Conservation (phyloP, 2,329 filamentous ascomycete species). For the Xylariaceae sp. region DNA sequence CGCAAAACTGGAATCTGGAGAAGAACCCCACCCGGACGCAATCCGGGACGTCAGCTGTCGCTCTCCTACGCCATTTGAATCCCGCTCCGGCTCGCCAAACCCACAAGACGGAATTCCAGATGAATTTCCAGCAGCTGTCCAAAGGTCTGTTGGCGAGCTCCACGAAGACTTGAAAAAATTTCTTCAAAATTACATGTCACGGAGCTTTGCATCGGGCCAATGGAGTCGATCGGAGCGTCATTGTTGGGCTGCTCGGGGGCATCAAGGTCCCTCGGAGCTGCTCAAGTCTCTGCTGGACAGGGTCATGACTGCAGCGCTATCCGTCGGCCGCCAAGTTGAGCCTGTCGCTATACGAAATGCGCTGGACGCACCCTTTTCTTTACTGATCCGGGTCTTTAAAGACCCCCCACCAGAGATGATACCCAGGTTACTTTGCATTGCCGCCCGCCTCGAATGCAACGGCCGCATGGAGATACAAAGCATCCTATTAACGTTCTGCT, state of each 20-base stretch:
- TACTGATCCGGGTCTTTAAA: conserved; percentile 27
- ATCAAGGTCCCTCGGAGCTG: conserved; percentile 25
- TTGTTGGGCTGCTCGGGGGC: conserved; percentile 26
- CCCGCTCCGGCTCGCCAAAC: conserved; percentile 8
- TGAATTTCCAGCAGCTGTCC: conserved; percentile 2
- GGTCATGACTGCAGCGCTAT: conserved; percentile 28
- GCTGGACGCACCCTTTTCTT: conserved; percentile 27
- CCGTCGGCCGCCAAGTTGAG: conserved; percentile 27
- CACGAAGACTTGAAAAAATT: conserved; percentile 21
- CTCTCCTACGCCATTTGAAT: conserved; percentile 20
- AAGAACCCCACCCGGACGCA: conserved; percentile 24
- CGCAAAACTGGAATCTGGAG: conserved; percentile 25
- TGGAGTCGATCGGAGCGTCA: conserved; percentile 24
- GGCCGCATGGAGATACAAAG: conserved; percentile 26
- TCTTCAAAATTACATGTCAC: conserved; percentile 20
- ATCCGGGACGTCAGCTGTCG: conserved; percentile 27
- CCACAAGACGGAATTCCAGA: conserved; percentile 1
- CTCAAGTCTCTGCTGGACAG: conserved; percentile 28
- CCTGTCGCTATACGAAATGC: conserved; percentile 22
- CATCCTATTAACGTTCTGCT: conserved; percentile 28
- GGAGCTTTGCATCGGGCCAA: conserved; percentile 21
- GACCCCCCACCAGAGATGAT: conserved; percentile 28
- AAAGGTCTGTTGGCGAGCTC: not conserved
- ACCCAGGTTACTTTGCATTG: conserved; percentile 25
- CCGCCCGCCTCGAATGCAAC: conserved; percentile 24